Percentiles rank a stretch among this genome's conserved stretches.
phyloP scores from a whole-genome alignment of 2,329 filamentous ascomycete genomes.

The Cadophora luteo-olivacea region DNA sequence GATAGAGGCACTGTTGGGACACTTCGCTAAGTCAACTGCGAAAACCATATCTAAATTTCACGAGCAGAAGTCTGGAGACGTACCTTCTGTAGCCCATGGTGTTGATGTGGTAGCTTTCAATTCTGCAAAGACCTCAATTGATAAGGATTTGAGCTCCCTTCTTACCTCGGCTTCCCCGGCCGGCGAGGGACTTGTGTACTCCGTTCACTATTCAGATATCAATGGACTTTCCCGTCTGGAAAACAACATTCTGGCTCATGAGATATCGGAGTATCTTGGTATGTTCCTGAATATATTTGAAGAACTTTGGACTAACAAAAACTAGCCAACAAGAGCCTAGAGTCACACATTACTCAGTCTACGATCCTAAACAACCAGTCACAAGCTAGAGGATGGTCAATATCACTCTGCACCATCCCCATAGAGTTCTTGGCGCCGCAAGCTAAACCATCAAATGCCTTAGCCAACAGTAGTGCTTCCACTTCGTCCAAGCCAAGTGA shows the following conservation, averaged over 20 bases:
- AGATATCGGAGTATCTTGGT: conserved; percentile 38
- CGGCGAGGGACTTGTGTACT: conserved; percentile 30
- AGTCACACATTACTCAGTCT: conserved; percentile 35
- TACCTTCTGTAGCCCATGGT: conserved; percentile 33
- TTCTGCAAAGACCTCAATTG: conserved; percentile 36
- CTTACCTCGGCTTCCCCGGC: conserved; percentile 24
- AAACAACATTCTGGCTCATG: conserved; percentile 39
- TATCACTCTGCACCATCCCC: conserved; percentile 36
- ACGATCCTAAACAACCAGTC: conserved; percentile 32
- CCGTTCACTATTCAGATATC: conserved; percentile 38
- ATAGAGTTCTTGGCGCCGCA: conserved; percentile 29
- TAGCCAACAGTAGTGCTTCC: conserved; percentile 15
- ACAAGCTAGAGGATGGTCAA: conserved; percentile 37
- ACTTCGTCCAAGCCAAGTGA: conserved; percentile 13
- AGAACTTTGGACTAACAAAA: conserved; percentile 8
- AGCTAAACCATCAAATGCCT: conserved; percentile 20
- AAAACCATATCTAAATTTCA: conserved; percentile 37
- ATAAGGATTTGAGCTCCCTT: conserved; percentile 34
- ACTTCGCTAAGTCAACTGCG: conserved; percentile 30
- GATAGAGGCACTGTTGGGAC: conserved; percentile 29
- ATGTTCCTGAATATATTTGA: neutral
- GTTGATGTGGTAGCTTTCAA: conserved; percentile 33
- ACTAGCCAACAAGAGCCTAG: conserved; percentile 32
- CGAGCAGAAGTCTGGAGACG: conserved; percentile 29
- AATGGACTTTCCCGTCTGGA: conserved; percentile 41